Conservation (phyloP, 129 eudicot species). For the Pittosporum tobira region DNA sequence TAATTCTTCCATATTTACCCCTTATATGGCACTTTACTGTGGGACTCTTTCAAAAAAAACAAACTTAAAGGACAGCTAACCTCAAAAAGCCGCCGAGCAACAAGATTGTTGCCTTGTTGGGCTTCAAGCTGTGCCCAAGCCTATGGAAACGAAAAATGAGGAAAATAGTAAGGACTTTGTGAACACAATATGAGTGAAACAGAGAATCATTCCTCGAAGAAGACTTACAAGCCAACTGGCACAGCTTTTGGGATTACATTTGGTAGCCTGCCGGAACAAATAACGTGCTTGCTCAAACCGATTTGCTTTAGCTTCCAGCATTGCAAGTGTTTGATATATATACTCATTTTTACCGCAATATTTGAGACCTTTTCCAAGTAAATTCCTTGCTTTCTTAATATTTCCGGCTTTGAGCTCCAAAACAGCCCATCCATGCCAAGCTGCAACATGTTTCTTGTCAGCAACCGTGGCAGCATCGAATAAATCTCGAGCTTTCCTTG, state of each 20-base stretch:
- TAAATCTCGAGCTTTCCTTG: conserved; percentile 71
- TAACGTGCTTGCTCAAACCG: conserved; percentile 73
- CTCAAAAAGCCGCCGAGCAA: conserved; percentile 81
- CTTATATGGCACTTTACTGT: too few species aligned
- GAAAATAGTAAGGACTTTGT: background rate
- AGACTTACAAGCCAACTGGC: conserved; percentile 98
- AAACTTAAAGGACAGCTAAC: conserved; percentile 15
- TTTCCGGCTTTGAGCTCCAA: conserved; percentile 84
- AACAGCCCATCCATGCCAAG: conserved; percentile 99
- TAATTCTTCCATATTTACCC: too few species aligned
- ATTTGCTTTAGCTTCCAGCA: conserved; percentile 84
- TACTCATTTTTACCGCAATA: conserved; percentile 86
- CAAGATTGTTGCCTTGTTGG: conserved; percentile 48
- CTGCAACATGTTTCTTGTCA: conserved; percentile 85
- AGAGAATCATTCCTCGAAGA: background rate
- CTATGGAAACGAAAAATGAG: conserved; percentile 21
- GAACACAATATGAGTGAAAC: background rate
- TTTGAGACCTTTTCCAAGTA: conserved; percentile 73
- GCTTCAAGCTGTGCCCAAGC: conserved; percentile 99
- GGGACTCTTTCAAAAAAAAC: too few species aligned
- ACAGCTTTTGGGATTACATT: conserved; percentile 83
- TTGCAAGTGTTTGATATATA: conserved; percentile 83
- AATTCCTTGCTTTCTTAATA: conserved; percentile 72
- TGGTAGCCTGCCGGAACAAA: conserved; percentile 85
- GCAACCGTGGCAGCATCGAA: conserved; percentile 99